Percentiles rank a stretch among this genome's conserved stretches.
Evolutionary conservation across 768 basidiomycete species (phyloP).

Genomic region (Leccinum sublutescens): DNA sequence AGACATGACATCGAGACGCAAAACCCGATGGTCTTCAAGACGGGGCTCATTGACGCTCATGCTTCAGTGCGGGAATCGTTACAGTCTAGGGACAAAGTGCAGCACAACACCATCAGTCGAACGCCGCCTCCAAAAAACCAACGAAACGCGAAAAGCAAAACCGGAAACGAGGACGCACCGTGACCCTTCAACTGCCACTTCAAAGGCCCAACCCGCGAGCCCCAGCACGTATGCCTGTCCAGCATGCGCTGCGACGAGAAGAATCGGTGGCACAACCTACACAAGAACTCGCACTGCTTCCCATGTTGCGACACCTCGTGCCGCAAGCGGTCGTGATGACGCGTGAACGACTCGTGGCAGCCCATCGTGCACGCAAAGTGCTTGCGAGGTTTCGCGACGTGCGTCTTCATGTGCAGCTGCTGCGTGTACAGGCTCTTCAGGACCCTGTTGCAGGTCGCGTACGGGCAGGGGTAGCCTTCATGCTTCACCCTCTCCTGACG

Average conservation of each 20-base stretch:
- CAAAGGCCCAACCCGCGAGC: too few relatives aligned
- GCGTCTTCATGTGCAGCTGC: slow-evolving; percentile 1
- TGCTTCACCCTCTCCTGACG: not conserved
- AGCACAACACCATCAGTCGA: not conserved
- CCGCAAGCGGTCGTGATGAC: slow-evolving; percentile 1
- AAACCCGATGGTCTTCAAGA: not conserved
- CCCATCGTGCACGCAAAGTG: slow-evolving; percentile 3
- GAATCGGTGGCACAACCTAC: slow-evolving; percentile 3
- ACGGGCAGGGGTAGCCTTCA: slow-evolving; percentile 1
- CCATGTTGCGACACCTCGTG: slow-evolving; percentile 5
- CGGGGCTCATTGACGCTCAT: not conserved
- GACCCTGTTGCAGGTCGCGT: not conserved
- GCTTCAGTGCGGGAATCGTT: not conserved
- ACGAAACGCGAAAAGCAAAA: not conserved
- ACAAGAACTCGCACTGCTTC: slow-evolving; percentile 3
- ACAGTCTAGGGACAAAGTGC: not conserved
- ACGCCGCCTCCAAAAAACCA: not conserved
- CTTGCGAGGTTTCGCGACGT: not conserved
- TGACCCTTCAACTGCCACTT: too few relatives aligned
- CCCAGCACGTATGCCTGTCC: slow-evolving; percentile 6
- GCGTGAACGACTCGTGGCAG: slow-evolving; percentile 1
- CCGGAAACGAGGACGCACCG: not conserved
- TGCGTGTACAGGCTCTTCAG: slow-evolving; percentile 1
- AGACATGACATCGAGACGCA: not conserved
- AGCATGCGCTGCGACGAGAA: slow-evolving; percentile 5